phyloP scores from a whole-genome alignment of 495 filamentous ascomycete genomes.

The Chlorociboria aeruginascens region DNA sequence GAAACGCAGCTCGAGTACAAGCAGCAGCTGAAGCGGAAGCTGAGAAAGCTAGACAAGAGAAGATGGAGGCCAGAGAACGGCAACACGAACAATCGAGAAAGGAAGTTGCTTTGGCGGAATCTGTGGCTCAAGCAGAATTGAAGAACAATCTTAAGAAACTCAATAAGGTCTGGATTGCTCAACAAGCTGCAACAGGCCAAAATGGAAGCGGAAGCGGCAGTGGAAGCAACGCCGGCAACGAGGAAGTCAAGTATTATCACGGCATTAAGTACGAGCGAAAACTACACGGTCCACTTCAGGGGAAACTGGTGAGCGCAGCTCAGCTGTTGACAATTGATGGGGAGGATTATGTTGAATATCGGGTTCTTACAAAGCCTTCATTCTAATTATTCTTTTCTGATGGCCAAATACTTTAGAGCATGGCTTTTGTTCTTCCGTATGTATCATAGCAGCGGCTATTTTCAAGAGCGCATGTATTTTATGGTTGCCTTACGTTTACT shows the following conservation, averaged over 20 bases:
- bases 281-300: constrained; percentile 36
- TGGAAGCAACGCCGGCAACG: constrained; percentile 2
- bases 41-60: constrained; percentile 10
- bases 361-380: constrained; percentile 40
- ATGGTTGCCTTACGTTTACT: too few species aligned
- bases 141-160: constrained; percentile 17
- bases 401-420: too few species aligned
- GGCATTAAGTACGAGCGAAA: constrained; percentile 43
- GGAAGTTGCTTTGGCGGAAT: constrained; percentile 17
- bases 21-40: constrained; percentile 6
- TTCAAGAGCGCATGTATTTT: too few species aligned
- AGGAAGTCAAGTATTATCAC: constrained; percentile 37
- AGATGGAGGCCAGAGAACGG: constrained; percentile 9
- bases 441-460: too few species aligned
- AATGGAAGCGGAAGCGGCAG: not conserved
- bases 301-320: constrained; percentile 37
- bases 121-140: constrained; percentile 11
- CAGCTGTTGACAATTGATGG: constrained; percentile 43
- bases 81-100: constrained; percentile 15
- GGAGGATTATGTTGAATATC: constrained; percentile 46
- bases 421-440: not conserved
- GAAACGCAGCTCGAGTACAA: constrained; percentile 10
- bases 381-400: constrained; percentile 21
- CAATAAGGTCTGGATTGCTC: constrained; percentile 18
- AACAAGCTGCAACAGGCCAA: constrained; percentile 8